Evolutionary conservation across 2,329 filamentous ascomycete genomes (phyloP).

Genomic region (Paecilomyces sp.): DNA sequence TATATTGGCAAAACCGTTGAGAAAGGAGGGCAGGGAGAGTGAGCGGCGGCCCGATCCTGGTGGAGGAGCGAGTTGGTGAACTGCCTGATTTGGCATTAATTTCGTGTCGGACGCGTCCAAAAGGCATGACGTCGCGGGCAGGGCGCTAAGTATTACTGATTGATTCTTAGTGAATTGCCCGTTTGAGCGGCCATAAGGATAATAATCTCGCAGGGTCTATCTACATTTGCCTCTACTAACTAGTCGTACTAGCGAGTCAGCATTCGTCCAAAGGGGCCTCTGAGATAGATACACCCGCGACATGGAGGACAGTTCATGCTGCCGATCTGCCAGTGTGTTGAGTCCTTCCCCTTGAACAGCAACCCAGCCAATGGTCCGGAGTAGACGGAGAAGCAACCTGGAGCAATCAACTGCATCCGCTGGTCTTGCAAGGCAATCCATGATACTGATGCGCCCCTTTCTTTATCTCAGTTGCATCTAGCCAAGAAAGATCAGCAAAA

Average conservation of each 20-base stretch:
- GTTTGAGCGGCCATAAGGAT: background rate
- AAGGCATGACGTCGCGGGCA: background rate
- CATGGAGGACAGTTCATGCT: background rate
- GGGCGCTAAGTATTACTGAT: background rate
- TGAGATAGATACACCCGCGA: background rate
- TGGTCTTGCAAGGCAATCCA: background rate
- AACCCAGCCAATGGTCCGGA: background rate
- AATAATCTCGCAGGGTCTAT: background rate
- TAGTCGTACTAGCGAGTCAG: background rate
- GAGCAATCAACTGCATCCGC: background rate
- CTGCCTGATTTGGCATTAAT: background rate
- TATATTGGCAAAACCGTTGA: background rate
- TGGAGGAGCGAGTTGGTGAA: background rate
- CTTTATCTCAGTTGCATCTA: background rate
- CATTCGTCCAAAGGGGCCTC: background rate
- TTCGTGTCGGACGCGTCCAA: background rate
- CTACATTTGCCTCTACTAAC: background rate
- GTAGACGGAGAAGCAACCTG: background rate
- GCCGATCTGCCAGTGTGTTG: background rate
- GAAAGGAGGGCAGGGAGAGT: constrained; percentile 2
- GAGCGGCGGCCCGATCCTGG: background rate
- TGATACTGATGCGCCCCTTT: background rate
- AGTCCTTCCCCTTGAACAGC: background rate
- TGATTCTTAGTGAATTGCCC: background rate
- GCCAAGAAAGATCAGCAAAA: background rate